Evolutionary conservation across 1,284 basidiomycete genomes (phyloP), one percentile per base, ranked within the genome.

Genomic region (Cutaneotrichosporon cavernicola): DNA sequence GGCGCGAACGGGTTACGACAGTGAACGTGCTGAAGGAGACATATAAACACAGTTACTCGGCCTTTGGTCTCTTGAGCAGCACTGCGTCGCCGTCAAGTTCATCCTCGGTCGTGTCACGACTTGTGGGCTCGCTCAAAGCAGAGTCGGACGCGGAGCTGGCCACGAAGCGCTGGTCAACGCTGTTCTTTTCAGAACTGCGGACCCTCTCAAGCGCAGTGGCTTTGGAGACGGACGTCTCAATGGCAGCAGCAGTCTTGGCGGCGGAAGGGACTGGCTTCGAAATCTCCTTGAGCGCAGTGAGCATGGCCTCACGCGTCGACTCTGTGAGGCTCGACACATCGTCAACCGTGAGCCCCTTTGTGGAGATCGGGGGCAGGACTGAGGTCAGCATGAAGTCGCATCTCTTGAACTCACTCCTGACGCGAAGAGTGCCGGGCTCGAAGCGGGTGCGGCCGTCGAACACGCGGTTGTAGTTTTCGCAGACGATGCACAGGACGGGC

Each of bases 391-490:
- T 11, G 22, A 30, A n/a, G 57, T 6, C 18, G 5, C 36, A 10
- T 7, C 3, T 4, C 10, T 16, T 10, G 10, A 40, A 77, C 88
- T 71, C 71, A 95, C 94, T 90, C 85, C 87, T 87, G 69, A 98
- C 84, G 75, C 86, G 90, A 65, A 98, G 83, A 22, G 84, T 85
- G 0, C 95, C 96, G 36, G 83, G 80, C 49, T 90, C 88, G 72
- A 98, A 92, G 16, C 90, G 83, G 56, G 88, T 88, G 71, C 87
- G 85, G 66, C 86, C 87, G 80, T 96, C 76, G 66, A 81, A 97
- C 64, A 96, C 73, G 65, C 86, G 83, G 86, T 90, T 90, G 78
- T 97, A 97, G 80, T 98, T 98, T 81, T 99, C 94, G 70, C 89
- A 89, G 0, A 99, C 89, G 60, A 99, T 86, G 10, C 96, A 94